A percentile compares a stretch with the other conserved stretches of the same genome.
Evolutionary conservation across 1,139 yeast species (phyloP).

Genomic region (Yarrowia galli): DNA sequence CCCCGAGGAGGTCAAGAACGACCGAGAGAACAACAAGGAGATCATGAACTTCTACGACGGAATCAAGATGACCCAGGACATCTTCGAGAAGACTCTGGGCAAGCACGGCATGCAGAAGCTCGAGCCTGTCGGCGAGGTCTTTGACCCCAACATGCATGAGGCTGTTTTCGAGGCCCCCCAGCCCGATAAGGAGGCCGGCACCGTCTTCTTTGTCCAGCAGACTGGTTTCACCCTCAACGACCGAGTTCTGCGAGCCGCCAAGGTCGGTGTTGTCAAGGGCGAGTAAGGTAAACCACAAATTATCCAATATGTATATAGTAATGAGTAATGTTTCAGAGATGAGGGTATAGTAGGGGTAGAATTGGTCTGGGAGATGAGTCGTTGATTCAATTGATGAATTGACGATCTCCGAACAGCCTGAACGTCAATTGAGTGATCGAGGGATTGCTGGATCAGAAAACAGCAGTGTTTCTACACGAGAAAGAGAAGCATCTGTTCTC

Average conservation of each 20-base stretch:
- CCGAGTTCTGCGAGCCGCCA: conserved; percentile 93
- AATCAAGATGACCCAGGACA: conserved; percentile 86
- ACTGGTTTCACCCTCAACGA: conserved; percentile 86
- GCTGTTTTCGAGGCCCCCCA: conserved; percentile 90
- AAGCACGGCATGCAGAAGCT: conserved; percentile 83
- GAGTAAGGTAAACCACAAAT: conserved; percentile 35
- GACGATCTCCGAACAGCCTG: too few species aligned
- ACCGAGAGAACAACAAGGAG: conserved; percentile 55
- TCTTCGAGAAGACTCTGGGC: conserved; percentile 82
- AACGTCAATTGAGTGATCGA: too few species aligned
- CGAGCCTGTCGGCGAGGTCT: conserved; percentile 82
- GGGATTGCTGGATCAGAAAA: too few species aligned
- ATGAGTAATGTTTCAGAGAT: conserved; percentile 21
- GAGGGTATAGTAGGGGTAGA: not conserved
- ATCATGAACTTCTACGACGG: conserved; percentile 84
- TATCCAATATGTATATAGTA: conserved; percentile 28
- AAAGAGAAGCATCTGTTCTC: too few species aligned
- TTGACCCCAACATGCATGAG: conserved; percentile 93
- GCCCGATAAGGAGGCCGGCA: conserved; percentile 90
- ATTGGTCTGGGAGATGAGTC: not conserved
- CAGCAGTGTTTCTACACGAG: too few species aligned
- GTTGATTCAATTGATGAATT: too few species aligned
- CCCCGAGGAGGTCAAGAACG: conserved; percentile 59
- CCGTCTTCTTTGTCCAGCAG: conserved; percentile 92
- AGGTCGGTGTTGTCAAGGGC: conserved; percentile 89